Base-by-base conservation (phyloP, 2,329 filamentous ascomycete genomes). In the Peltaster fructicola region DNA sequence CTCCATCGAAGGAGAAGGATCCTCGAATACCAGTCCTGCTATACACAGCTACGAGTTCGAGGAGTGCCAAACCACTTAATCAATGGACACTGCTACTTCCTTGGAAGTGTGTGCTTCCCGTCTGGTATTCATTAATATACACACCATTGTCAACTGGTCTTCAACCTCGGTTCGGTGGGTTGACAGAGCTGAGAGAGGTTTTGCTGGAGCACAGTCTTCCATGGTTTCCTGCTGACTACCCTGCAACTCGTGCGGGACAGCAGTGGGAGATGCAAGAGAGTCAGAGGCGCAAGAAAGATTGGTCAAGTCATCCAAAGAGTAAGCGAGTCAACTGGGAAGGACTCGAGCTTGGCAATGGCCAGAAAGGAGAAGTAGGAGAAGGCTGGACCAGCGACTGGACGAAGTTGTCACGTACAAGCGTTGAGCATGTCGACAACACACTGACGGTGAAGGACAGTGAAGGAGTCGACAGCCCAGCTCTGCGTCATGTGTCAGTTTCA, bases 91-190 rank as follows among this genome's bases (percentile, higher is more conserved):
- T 95, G 2, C 59, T 95, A 13, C 63, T 88, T 3, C 88, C 88
- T 0, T 93, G 85, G 81, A 82, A 79, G 44, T 92, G 79, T 39
- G 75, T 95, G 17, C 59, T 70, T 17, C 69, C 80, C 0, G 60
- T 93, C 15, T 98, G 88, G 88, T 75, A 85, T 39, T 72, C 69
- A 22, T 53, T 95, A 8, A 74, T 91, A 53, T 81, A 81, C 43
- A 81, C 73, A 31, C 79, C 80, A 0, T 59, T 90, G 1, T 76
- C 72, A 0, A 76, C 72, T 1, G 82, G 82, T 6, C 73, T 75
- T 0, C 90, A 81, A 31, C 76, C 80, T 2, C 64, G 74, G 13
- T 81, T 91, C 37, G 85, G 79, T 2, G 85, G 88, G 0, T 43
- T 93, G 15, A 63, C 79, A 21, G 77, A 98, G 50, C 61, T 70